Percentiles rank a stretch among this genome's conserved stretches.
Conservation (phyloP, 2,329 filamentous ascomycete genomes). For the Trichoderma sp. region DNA sequence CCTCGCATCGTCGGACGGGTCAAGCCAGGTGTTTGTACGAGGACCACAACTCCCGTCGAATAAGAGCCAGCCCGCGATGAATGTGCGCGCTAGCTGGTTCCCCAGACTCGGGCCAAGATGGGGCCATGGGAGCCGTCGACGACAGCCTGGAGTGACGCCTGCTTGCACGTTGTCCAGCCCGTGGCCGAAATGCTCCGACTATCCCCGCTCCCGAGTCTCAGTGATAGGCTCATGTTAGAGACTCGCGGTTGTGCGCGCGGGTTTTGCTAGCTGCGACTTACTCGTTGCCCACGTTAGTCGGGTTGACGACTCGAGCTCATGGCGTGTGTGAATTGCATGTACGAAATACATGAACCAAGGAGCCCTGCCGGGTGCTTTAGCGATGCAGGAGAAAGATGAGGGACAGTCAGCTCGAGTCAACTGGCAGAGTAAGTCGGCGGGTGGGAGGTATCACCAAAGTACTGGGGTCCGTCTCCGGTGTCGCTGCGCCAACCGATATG, state of each 20-base stretch:
- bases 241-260: neutral
- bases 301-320: neutral
- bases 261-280: neutral
- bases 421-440: neutral
- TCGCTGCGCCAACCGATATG: neutral
- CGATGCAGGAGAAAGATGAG: slow-evolving; percentile 8
- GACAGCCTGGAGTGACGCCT: slow-evolving; percentile 7
- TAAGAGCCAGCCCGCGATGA: slow-evolving; percentile 17
- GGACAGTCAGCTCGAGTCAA: slow-evolving; percentile 8
- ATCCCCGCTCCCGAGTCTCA: neutral
- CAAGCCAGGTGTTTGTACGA: neutral
- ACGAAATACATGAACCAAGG: slow-evolving; percentile 18
- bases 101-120: slow-evolving; percentile 19
- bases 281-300: neutral
- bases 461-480: neutral
- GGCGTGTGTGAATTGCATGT: neutral
- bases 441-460: neutral
- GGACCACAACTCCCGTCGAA: slow-evolving; percentile 16
- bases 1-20: neutral
- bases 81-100: slow-evolving; percentile 24
- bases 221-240: neutral
- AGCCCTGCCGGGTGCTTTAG: neutral
- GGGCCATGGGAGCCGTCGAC: slow-evolving; percentile 11
- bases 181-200: slow-evolving; percentile 31
- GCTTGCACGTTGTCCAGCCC: slow-evolving; percentile 29